Conservation (phyloP, 2,329 filamentous ascomycete species). For the Exophiala spinifera region DNA sequence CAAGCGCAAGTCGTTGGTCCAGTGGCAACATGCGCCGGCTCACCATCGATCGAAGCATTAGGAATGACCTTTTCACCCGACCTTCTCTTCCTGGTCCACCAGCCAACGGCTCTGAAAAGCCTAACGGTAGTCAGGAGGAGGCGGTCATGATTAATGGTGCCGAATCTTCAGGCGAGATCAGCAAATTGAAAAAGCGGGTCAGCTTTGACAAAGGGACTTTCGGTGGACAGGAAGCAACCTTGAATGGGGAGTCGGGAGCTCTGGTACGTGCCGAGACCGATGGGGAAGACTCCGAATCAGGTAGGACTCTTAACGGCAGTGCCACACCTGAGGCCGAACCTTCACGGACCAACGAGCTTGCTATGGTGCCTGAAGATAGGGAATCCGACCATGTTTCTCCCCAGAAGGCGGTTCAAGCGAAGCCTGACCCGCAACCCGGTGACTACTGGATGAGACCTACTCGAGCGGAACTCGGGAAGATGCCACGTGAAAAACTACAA, state of each 20-base stretch:
- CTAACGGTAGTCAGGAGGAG: constrained; percentile 18
- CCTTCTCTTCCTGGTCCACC: constrained; percentile 33
- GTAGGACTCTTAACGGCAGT: constrained; percentile 46
- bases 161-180: constrained; percentile 36
- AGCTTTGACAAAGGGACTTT: constrained; percentile 76
- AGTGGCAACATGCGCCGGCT: constrained; percentile 79
- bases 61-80: constrained; percentile 59
- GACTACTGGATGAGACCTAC: constrained; percentile 84
- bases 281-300: constrained; percentile 44
- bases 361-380: constrained; percentile 67
- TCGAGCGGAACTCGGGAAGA: constrained; percentile 68
- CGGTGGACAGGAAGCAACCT: constrained; percentile 37
- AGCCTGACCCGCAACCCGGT: constrained; percentile 59
- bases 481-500: constrained; percentile 77
- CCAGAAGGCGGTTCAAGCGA: constrained; percentile 26
- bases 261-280: constrained; percentile 50
- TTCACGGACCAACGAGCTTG: constrained; percentile 70
- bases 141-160: constrained; percentile 36
- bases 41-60: constrained; percentile 83
- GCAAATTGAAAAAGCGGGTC: constrained; percentile 72
- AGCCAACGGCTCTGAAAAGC: constrained; percentile 36
- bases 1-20: constrained; percentile 63
- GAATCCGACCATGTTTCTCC: constrained; percentile 46
- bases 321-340: constrained; percentile 52
- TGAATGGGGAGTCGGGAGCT: constrained; percentile 47